Conservation (phyloP, 257 asterid species). For the Solanum chmielewskii region DNA sequence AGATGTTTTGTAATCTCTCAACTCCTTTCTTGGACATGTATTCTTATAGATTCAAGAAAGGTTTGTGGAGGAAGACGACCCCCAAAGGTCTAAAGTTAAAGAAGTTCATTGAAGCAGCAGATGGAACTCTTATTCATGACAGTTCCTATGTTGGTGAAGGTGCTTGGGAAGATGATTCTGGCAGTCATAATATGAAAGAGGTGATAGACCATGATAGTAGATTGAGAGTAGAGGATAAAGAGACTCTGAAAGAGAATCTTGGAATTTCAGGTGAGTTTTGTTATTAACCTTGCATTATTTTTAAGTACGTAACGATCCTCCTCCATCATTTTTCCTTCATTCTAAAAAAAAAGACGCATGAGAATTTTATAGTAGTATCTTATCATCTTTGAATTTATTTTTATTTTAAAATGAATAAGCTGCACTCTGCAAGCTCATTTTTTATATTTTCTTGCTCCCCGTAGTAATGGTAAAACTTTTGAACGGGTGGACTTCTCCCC, state of each 20-base stretch:
- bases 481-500: neutral
- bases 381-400: neutral
- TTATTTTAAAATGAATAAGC: neutral
- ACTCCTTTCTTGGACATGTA: neutral
- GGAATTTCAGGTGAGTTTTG: constrained; percentile 60
- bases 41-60: constrained; percentile 58
- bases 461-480: neutral
- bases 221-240: constrained; percentile 46
- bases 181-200: constrained; percentile 31
- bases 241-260: constrained; percentile 48
- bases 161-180: constrained; percentile 87
- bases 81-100: constrained; percentile 90
- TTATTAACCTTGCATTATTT: neutral
- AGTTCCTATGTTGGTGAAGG: constrained; percentile 82
- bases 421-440: neutral
- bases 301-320: neutral
- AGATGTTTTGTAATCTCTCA: neutral
- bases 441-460: neutral
- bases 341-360: neutral
- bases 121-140: constrained; percentile 76
- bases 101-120: constrained; percentile 82
- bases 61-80: constrained; percentile 81
- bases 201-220: constrained; percentile 40
- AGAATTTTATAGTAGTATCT: neutral
- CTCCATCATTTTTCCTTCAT: neutral